Evolutionary conservation across 1,284 basidiomycete genomes (phyloP), one percentile per base, ranked within the genome.

Genomic region (Leccinum variabile): DNA sequence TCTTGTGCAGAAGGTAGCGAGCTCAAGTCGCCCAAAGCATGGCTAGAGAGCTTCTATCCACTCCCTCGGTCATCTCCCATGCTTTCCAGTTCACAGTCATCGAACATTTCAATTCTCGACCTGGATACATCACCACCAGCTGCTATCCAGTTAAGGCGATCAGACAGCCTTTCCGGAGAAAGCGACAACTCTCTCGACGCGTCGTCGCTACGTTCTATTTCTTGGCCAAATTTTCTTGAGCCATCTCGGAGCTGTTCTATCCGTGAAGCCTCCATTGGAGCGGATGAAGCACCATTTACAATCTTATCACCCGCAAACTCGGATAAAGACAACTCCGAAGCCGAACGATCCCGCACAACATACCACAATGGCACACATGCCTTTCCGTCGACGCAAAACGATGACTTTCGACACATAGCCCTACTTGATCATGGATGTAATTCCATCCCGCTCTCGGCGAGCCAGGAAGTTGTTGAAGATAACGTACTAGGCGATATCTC

Each of bases 111-210:
- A 2, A 66, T 72, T 49, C 62, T 75, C 10, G 33, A 68, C 18
- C 59, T 75, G 11, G 73, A 72, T 18, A 70, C 69, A 18, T 75
- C 74, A 1, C 69, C 65, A 35, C 58, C 18, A 28, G 46, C 41
- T 18, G 28, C 58, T 14, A 57, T 54, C 58, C 56, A 7, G 13
- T 56, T 56, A 5, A 37, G 39, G 32, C 59, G 30, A 33, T 59
- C 33, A 25, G 49, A 58, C 6, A n/a, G 30, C n/a, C 33, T 22
- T 49, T 54, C 14, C 22, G 56, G 49, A 41, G 56, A 62, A 32
- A 53, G 58, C 35, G 7, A 39, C 10, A 37, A 37, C 32, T 49
- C 8, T 44, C 9, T 57, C 4, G 49, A 41, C 14, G n/a, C 30
- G 7, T 22, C 63, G n/a, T 35, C 46, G 14, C 30, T 25, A 25